These are phyloP conservation scores for Phoenix roebelenii DNA, from an alignment of 176 grass and related monocot species.

Conservation along the genomic window DNA sequence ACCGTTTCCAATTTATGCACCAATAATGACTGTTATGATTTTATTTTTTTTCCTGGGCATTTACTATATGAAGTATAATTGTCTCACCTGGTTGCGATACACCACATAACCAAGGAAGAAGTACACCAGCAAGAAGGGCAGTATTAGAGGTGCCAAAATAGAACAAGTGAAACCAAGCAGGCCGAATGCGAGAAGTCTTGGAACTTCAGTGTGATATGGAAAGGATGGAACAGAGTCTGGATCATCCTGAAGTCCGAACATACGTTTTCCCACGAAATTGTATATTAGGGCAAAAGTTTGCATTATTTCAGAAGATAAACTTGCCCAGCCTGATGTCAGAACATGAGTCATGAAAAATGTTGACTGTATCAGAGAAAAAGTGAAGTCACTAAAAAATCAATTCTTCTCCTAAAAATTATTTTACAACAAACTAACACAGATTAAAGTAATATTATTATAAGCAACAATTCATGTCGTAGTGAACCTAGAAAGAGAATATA, in stretches of 20 bases:
- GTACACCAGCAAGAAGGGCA: conserved; percentile 83
- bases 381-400: background rate
- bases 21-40: too few species aligned
- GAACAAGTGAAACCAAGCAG: conserved; percentile 85
- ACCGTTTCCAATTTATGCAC: too few species aligned
- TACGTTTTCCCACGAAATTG: conserved; percentile 51
- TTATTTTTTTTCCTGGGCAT: too few species aligned
- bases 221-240: conserved; percentile 60
- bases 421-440: too few species aligned
- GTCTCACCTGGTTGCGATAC: conserved; percentile 75
- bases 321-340: conserved; percentile 79
- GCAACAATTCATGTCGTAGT: too few species aligned
- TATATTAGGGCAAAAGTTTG: conserved; percentile 61
- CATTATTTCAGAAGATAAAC: conserved; percentile 82
- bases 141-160: conserved; percentile 85
- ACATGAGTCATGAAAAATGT: conserved; percentile 98
- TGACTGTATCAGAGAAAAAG: conserved; percentile 34
- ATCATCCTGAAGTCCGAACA: conserved; percentile 43
- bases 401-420: too few species aligned
- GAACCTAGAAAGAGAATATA: too few species aligned
- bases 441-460: too few species aligned
- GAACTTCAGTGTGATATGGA: conserved; percentile 90
- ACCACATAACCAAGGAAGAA: conserved; percentile 85
- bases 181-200: conserved; percentile 66
- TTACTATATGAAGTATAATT: background rate